Evolutionary conservation across 2,329 filamentous ascomycete genomes (phyloP), one percentile per base, ranked within the genome.

Genomic region (Ascochyta viciae-villosae): DNA sequence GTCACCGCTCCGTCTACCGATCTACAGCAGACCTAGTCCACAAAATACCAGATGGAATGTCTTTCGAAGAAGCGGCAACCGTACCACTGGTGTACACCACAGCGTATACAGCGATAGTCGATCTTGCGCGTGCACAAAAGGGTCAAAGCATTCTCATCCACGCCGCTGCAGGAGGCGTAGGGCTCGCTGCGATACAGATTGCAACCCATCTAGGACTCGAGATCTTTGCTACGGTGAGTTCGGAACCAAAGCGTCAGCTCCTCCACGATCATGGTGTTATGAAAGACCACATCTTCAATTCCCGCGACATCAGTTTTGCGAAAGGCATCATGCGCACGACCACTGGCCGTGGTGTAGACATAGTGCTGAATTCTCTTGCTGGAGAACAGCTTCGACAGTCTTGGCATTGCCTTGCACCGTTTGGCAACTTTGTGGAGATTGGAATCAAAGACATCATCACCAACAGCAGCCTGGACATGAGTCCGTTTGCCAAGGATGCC

Each of bases 351-450:
- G 74, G 74, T 15, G 62, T 74, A 6, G 72, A 76, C 53, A 62
- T 74, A 2, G 60, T 73, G 0, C 16, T 64, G 4, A 76, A 76
- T 57, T 57, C 51, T 2, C 38, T 64, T 2, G 48, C 63, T 23
- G 73, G 72, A 1, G 65, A 72, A 16, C 38, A 58, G 2, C 58
- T 75, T 2, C 60, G 61, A 6, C 74, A 74, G 0, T 79, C 76
- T 0, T 84, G 79, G 78, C 62, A 73, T 6, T 81, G 78, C 40
- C 66, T 83, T 3, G 80, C 80, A 0, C 34, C 57, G 16, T 60
- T 61, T 45, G 67, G 67, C n/a, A 38, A 40, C 12, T 60, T 67
- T 15, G 33, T 68, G 3, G 61, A 70, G 35, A 57, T 69, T 37
- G 56, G 57, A 6, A 40, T 29, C 10, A 46, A n/a, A 13, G 46